Conservation (phyloP, 2,329 filamentous ascomycete species). For the Aspergillus ruber region DNA sequence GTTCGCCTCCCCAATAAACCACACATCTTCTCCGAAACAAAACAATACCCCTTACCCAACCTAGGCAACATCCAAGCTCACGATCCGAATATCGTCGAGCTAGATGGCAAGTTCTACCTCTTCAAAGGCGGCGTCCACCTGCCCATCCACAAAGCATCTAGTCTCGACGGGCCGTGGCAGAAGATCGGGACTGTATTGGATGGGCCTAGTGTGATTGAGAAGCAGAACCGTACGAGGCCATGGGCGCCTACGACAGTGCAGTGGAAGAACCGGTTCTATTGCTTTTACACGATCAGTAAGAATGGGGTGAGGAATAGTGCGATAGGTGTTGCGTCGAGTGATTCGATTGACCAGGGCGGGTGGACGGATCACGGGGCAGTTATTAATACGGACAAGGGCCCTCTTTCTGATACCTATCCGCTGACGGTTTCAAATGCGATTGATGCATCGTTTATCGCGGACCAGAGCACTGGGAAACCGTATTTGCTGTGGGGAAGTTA, state of each 20-base stretch:
- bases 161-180: conserved; percentile 28
- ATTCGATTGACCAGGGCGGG: conserved; percentile 9
- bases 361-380: conserved; percentile 33
- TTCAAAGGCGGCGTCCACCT: conserved; percentile 27
- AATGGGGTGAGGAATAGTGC: conserved; percentile 26
- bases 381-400: conserved; percentile 24
- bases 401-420: conserved; percentile 19
- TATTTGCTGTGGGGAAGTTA: conserved; percentile 32
- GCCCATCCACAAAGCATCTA: conserved; percentile 18
- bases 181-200: conserved; percentile 26
- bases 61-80: conserved; percentile 22
- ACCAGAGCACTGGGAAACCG: conserved; percentile 16
- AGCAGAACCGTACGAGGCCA: conserved; percentile 23
- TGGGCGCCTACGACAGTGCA: conserved; percentile 32
- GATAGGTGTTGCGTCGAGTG: conserved; percentile 29
- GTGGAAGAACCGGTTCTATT: conserved; percentile 27
- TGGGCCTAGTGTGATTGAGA: conserved; percentile 23
- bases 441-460: conserved; percentile 26
- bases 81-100: conserved; percentile 28
- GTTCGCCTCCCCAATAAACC: not conserved
- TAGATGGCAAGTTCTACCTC: conserved; percentile 26
- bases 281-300: conserved; percentile 29
- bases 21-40: conserved; percentile 19
- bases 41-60: conserved; percentile 21
- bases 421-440: conserved; percentile 33